Evolutionary conservation across 2,329 filamentous ascomycete species (phyloP).

Genomic region (Raffaelea ambrosiae): DNA sequence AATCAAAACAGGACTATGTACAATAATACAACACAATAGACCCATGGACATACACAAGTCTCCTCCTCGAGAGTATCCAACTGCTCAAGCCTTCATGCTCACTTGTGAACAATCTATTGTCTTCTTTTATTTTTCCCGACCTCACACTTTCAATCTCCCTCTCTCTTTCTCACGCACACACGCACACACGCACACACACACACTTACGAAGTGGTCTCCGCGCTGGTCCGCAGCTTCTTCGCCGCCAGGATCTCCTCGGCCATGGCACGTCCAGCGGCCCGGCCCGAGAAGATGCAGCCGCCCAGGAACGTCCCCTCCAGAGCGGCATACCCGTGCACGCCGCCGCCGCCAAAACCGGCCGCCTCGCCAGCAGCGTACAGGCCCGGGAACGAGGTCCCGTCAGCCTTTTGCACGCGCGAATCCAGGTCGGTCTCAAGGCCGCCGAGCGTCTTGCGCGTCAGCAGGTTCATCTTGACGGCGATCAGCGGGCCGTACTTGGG

Average conservation of each 20-base stretch:
- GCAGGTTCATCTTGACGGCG: conserved; percentile 50
- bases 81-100: too few species aligned
- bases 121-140: too few species aligned
- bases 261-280: conserved; percentile 46
- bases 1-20: too few species aligned
- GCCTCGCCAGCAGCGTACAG: conserved; percentile 53
- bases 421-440: conserved; percentile 51
- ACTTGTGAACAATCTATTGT: too few species aligned
- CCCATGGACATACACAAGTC: too few species aligned
- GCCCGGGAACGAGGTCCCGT: conserved; percentile 41
- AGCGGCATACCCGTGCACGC: conserved; percentile 53
- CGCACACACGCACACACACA: too few species aligned
- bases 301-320: conserved; percentile 56
- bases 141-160: too few species aligned
- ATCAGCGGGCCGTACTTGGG: conserved; percentile 48
- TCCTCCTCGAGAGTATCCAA: too few species aligned
- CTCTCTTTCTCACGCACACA: too few species aligned
- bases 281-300: conserved; percentile 54
- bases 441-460: conserved; percentile 53
- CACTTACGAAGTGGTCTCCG: too few species aligned
- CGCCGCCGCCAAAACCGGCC: conserved; percentile 53
- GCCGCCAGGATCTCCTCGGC: conserved; percentile 32
- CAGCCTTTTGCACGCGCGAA: conserved; percentile 43
- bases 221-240: neutral
- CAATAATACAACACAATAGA: too few species aligned